Base-by-base conservation (phyloP, 2,329 filamentous ascomycete genomes). In the Xylariomycetidae sp. region DNA sequence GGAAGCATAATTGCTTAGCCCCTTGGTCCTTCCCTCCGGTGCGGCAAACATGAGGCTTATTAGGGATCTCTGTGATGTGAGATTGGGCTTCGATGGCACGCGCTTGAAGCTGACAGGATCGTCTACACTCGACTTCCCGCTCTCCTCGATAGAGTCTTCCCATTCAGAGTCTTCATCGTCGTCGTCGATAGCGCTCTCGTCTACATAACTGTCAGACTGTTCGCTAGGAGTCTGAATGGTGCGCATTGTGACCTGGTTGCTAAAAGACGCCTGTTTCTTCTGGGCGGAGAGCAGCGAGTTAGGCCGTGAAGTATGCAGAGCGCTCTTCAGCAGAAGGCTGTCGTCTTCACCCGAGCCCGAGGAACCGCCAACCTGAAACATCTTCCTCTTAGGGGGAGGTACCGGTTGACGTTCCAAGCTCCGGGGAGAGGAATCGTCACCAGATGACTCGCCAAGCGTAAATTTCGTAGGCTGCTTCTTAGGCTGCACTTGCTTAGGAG, bases 41-140 rank as follows among this genome's bases (percentile, higher is more conserved):
- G 69, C 52, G 49, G 86, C 84, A 57, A 98, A 80, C 72, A 90
- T 83, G 33, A 90, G 80, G 1, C 89, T 96, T 46, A 98, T 82
- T 25, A 97, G 76, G 3, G 90, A 97, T 31, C 85, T 82, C 30
- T 86, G 80, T 2, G 90, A 94, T 3, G 85, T 82, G 16, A 97
- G 70, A 53, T 95, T 87, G 6, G 82, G 79, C 58, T 81, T 81
- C 25, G 89, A 96, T 58, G 95, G 87, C 30, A 97, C 88, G 7
- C 92, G 84, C 59, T 89, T 81, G 72, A 98, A 98, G 50, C 88
- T 71, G 14, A 78, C 74, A 52, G 78, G 81, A 40, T 92, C 84
- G 41, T 92, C 85, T 32, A 88, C 73, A 56, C 86, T 94, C 2
- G 86, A 86, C 47, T 85, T 84, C 37, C 82, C 85, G 55, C 85